Percentiles rank a stretch among this genome's conserved stretches.
Evolutionary conservation across 305 asterid species (phyloP).

Genomic region (Solanum hybrid): DNA sequence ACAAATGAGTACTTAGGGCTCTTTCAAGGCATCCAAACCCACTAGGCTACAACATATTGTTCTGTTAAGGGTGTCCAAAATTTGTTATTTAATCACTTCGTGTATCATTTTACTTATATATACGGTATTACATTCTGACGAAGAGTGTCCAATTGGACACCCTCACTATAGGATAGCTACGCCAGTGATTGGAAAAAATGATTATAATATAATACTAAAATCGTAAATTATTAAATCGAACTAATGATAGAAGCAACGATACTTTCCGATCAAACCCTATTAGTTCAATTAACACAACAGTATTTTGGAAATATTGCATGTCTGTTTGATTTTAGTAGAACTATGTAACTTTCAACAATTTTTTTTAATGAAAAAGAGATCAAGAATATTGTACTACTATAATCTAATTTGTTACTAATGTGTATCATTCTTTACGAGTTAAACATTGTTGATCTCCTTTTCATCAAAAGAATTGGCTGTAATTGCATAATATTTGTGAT

Average conservation of each 20-base stretch:
- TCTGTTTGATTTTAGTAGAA: not conserved
- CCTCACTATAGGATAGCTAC: too few species aligned
- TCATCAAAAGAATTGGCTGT: rapidly evolving
- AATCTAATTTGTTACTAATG: not conserved
- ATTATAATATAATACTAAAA: not conserved
- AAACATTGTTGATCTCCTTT: rapidly evolving
- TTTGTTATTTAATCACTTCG: not conserved
- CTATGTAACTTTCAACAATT: not conserved
- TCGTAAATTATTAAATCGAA: not conserved
- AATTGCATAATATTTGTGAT: not conserved
- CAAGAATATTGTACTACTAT: not conserved
- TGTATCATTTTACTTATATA: too few species aligned
- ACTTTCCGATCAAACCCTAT: not conserved
- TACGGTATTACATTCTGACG: too few species aligned
- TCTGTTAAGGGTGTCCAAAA: too few species aligned
- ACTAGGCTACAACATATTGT: rapidly evolving
- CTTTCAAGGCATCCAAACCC: not conserved
- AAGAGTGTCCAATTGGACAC: too few species aligned
- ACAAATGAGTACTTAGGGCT: too few species aligned
- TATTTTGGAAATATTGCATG: not conserved
- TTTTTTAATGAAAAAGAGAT: not conserved
- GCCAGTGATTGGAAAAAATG: not conserved
- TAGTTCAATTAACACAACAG: not conserved
- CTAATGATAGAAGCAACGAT: not conserved
- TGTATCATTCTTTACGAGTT: not conserved